Conservation (phyloP, 768 basidiomycete genomes). For the Boletus vinaceobasis region DNA sequence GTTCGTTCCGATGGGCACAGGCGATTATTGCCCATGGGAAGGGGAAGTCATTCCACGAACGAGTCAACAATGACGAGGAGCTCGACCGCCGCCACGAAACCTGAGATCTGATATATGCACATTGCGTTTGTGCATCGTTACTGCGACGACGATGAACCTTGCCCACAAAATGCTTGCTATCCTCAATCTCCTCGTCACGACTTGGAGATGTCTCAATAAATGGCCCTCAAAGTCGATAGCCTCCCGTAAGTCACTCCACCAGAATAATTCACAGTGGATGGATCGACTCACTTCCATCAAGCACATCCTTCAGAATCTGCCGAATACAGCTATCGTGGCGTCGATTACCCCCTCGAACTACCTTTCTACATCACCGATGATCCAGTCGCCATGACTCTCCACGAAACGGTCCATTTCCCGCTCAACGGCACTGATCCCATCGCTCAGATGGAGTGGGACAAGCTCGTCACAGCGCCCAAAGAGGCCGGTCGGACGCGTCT, state of each 20-base stretch:
- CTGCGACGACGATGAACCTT: background rate
- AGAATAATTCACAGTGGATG: background rate
- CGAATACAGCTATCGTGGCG: background rate
- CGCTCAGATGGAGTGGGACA: background rate
- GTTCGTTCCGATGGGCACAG: background rate
- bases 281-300: background rate
- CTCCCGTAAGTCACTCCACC: background rate
- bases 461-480: background rate
- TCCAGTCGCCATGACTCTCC: background rate
- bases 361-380: background rate
- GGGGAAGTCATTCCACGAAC: background rate
- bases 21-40: background rate
- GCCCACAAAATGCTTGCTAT: background rate
- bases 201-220: background rate
- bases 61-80: too few species aligned
- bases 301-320: background rate
- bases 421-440: background rate
- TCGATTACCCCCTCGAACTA: background rate
- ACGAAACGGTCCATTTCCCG: slow-evolving; percentile 10
- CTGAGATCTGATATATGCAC: background rate
- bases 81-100: too few species aligned
- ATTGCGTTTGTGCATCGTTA: too few species aligned
- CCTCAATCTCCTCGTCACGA: background rate
- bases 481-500: background rate
- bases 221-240: background rate